A percentile compares a stretch with the other conserved stretches of the same genome.
phyloP scores from a whole-genome alignment of 2,329 filamentous ascomycete species.

The Clathrospora elynae region DNA sequence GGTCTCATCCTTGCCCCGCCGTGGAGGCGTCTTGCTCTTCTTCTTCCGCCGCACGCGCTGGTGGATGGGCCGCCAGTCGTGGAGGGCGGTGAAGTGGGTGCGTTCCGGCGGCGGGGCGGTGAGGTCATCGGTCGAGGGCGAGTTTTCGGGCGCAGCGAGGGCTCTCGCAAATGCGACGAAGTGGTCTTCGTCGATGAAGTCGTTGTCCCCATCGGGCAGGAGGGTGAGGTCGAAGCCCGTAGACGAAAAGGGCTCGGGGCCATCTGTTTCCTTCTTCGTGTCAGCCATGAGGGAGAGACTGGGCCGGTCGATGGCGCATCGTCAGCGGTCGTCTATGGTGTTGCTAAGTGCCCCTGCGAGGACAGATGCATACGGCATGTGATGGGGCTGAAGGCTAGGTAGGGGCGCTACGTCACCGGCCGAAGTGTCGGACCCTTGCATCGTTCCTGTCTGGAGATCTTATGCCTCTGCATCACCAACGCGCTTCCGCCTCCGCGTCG shows the following conservation, averaged over 20 bases:
- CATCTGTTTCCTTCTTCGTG: slow-evolving; percentile 53
- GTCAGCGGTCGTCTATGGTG: too few species aligned
- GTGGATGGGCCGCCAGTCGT: slow-evolving; percentile 92
- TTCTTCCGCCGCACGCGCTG: slow-evolving; percentile 64
- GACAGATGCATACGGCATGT: slow-evolving; percentile 7
- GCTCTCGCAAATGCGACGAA: slow-evolving; percentile 80
- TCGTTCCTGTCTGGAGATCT: slow-evolving; percentile 4
- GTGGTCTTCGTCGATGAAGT: slow-evolving; percentile 76
- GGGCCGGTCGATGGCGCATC: slow-evolving; percentile 20
- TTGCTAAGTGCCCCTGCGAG: too few species aligned
- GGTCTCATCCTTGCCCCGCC: slow-evolving; percentile 78
- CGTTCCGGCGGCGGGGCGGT: slow-evolving; percentile 51
- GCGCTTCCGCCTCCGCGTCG: neutral
- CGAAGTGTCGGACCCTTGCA: slow-evolving; percentile 7
- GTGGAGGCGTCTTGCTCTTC: slow-evolving; percentile 47
- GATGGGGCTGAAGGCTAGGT: neutral
- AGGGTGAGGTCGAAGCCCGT: slow-evolving; percentile 69
- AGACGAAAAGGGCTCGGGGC: slow-evolving; percentile 64
- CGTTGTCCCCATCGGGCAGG: slow-evolving; percentile 78
- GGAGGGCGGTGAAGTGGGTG: slow-evolving; percentile 82
- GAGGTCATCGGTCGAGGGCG: slow-evolving; percentile 65
- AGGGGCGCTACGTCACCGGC: slow-evolving; percentile 10
- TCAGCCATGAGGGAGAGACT: slow-evolving; percentile 48
- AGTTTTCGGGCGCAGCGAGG: slow-evolving; percentile 77
- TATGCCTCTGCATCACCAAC: slow-evolving; percentile 4